Percentiles rank a stretch among this genome's conserved stretches.
Conservation (phyloP, 129 eudicot genomes). For the Saposhnikovia divaricata region DNA sequence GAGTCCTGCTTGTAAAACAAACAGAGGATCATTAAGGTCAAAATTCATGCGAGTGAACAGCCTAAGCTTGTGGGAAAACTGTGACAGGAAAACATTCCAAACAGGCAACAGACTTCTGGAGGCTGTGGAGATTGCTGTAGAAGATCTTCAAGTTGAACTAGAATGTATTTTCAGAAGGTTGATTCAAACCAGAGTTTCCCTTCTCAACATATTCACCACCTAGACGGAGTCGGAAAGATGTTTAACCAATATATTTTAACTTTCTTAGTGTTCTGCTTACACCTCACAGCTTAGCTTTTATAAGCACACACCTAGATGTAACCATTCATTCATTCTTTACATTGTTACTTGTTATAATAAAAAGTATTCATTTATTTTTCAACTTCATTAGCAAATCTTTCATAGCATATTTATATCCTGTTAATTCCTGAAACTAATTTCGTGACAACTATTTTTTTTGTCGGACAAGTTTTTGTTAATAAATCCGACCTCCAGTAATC, state of each 20-base stretch:
- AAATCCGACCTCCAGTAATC: not conserved
- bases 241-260: not conserved
- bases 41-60: conserved; percentile 52
- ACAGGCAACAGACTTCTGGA: conserved; percentile 42
- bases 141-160: conserved; percentile 64
- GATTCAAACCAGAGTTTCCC: conserved; percentile 76
- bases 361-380: not conserved
- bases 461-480: not conserved
- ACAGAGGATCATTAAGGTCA: conserved; percentile 33
- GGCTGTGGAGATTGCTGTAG: conserved; percentile 57
- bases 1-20: conserved; percentile 23
- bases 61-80: conserved; percentile 53
- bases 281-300: not conserved
- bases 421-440: not conserved
- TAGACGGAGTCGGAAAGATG: not conserved
- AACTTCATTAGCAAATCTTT: not conserved
- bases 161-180: conserved; percentile 70
- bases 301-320: not conserved
- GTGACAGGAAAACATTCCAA: conserved; percentile 33
- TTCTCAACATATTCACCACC: conserved; percentile 63
- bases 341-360: not conserved
- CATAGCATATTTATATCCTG: not conserved
- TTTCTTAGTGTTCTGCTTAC: not conserved
- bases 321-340: not conserved
- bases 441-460: too few relatives aligned